Evolutionary conservation across 129 eudicot species (phyloP).

Genomic region (Mikania micrantha): DNA sequence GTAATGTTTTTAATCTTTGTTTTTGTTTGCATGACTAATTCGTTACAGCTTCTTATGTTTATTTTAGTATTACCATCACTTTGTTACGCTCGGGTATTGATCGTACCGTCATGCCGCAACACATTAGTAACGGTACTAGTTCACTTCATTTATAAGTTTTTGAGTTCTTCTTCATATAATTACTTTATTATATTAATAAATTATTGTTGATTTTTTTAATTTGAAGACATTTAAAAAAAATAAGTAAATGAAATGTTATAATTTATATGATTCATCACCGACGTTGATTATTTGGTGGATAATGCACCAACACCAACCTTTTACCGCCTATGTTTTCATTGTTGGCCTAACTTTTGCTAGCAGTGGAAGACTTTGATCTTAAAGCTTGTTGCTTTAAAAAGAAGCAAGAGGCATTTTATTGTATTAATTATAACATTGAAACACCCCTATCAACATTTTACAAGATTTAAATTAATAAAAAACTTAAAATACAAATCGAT

Average conservation of each 20-base stretch:
- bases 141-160: no score
- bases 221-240: no score
- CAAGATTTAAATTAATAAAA: no score
- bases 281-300: constrained; percentile 13
- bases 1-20: no score
- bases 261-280: constrained; percentile 4
- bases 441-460: background rate
- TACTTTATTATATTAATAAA: background rate
- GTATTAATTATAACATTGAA: background rate
- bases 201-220: background rate
- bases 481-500: no score
- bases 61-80: no score
- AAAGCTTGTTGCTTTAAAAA: background rate
- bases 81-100: no score
- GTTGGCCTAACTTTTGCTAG: constrained; percentile 1
- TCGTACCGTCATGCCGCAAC: no score
- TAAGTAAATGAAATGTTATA: background rate
- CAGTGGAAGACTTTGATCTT: constrained; percentile 8
- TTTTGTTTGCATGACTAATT: no score
- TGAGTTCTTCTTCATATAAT: no score
- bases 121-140: no score
- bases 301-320: constrained; percentile 11
- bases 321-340: background rate
- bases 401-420: background rate
- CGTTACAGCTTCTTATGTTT: no score